phyloP scores from a whole-genome alignment of 2,329 filamentous ascomycete genomes.

The Arthrobotrys sinensis region DNA sequence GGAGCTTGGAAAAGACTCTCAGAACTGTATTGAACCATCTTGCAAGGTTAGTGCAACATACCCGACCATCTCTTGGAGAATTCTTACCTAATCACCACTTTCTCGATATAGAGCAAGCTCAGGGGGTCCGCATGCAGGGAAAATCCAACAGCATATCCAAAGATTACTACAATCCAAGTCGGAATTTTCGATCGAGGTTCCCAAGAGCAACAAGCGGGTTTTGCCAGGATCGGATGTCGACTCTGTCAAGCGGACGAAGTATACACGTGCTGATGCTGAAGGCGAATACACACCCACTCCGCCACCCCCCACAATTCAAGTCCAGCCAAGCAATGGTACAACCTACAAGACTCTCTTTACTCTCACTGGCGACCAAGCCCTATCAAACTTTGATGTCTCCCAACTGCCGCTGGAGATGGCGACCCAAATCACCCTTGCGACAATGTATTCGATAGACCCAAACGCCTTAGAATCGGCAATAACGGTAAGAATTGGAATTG shows the following conservation, averaged over 20 bases:
- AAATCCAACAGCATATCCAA: conserved; percentile 90
- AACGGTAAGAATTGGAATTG: conserved; percentile 72
- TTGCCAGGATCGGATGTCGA: conserved; percentile 80
- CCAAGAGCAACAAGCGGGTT: conserved; percentile 79
- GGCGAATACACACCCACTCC: conserved; percentile 73
- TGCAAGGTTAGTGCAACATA: conserved; percentile 60
- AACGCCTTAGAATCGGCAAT: conserved; percentile 80
- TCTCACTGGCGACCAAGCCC: conserved; percentile 80
- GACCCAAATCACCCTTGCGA: conserved; percentile 83
- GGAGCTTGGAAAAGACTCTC: conserved; percentile 95
- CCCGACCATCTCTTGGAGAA: neutral
- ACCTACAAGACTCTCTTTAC: conserved; percentile 89
- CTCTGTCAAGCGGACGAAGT: conserved; percentile 70
- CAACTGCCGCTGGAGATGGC: conserved; percentile 82
- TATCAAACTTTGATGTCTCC: conserved; percentile 86
- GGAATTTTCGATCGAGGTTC: conserved; percentile 82
- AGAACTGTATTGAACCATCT: conserved; percentile 87
- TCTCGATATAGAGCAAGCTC: conserved; percentile 75
- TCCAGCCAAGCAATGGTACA: conserved; percentile 59
- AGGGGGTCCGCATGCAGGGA: conserved; percentile 79
- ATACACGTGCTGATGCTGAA: conserved; percentile 41
- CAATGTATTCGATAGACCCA: conserved; percentile 80
- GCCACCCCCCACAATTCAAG: conserved; percentile 68
- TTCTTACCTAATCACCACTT: neutral
- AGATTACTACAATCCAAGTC: conserved; percentile 82